Evolutionary conservation across 2,329 filamentous ascomycete genomes (phyloP), one percentile per base, ranked within the genome.

Genomic region (Metarhizium album): DNA sequence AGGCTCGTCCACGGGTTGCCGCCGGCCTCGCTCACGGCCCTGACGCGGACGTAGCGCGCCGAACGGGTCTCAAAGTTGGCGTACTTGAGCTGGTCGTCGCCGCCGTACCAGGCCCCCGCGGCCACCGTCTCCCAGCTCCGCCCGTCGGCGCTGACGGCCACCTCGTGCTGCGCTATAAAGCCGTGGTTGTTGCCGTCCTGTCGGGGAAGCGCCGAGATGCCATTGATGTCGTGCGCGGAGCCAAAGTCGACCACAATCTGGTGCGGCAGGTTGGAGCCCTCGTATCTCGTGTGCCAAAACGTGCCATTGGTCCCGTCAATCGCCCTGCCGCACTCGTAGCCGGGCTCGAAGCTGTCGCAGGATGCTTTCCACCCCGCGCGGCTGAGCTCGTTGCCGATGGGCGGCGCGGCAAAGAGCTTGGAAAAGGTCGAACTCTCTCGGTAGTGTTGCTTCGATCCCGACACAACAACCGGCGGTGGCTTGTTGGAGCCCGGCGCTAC

Each of bases 211-310:
- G 62, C 62, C 1, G 62, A 60, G 20, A 66, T 42, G 6, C 64
- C 64, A 20, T 62, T 65, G 22, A 65, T 50, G 29, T 62, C 57
- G 27, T 45, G 57, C 24, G 42, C 37, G 18, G 57, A 45, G 11
- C 59, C 57, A 54, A 66, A 56, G 38, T 65, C 63, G n/a, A 66
- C 46, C 13, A 64, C 61, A 13, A 66, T 60, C 47, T 58, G 60
- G 45, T 66, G 64, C 5, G 62, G 61, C 11, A 60, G 53, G 7
- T 46, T 45, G 3, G 52, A 22, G 16, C 38, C 31, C 7, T 42
- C 42, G 18, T 18, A 57, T 0, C 55, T 46, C 1, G 62, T 61
- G 35, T 65, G 64, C 62, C 62, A 64, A 22, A 63, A 57, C 1
- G 60, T 64, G 40, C 27, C 52, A n/a, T 57, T 55, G 51, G 64